A percentile compares a stretch with the other conserved stretches of the same genome.
Evolutionary conservation across 306 rosid species (phyloP).

Genomic region (Vigna mungo): DNA sequence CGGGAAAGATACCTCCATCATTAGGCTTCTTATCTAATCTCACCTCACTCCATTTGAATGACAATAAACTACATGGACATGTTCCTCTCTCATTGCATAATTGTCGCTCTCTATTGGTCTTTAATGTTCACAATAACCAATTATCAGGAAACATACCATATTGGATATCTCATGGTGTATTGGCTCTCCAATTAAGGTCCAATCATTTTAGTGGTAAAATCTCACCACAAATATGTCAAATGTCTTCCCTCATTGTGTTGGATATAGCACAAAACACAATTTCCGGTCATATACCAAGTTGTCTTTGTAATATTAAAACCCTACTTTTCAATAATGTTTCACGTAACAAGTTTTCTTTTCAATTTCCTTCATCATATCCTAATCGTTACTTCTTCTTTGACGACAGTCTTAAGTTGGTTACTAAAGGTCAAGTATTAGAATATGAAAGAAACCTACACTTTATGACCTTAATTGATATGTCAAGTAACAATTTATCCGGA

Average conservation of each 20-base stretch:
- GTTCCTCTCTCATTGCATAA: neutral
- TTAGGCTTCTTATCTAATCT: neutral
- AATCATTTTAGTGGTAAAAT: neutral
- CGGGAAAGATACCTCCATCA: neutral
- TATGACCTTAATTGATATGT: too few species aligned
- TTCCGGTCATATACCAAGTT: neutral
- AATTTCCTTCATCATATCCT: accelerated
- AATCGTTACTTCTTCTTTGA: accelerated
- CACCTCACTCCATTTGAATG: neutral
- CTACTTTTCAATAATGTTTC: neutral
- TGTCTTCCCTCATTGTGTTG: neutral
- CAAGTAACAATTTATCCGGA: too few species aligned
- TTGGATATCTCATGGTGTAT: neutral
- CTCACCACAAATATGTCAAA: neutral
- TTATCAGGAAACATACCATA: neutral
- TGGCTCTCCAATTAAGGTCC: neutral
- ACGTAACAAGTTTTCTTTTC: neutral
- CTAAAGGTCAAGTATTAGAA: neutral
- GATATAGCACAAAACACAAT: neutral
- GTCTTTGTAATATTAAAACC: neutral
- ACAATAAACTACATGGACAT: neutral
- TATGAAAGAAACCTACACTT: too few species aligned
- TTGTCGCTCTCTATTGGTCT: neutral
- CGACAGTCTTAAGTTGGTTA: neutral
- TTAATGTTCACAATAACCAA: neutral